These are phyloP conservation scores for Amaranthus cruentus DNA, from an alignment of 148 eudicot genomes.

Conservation along the genomic window DNA sequence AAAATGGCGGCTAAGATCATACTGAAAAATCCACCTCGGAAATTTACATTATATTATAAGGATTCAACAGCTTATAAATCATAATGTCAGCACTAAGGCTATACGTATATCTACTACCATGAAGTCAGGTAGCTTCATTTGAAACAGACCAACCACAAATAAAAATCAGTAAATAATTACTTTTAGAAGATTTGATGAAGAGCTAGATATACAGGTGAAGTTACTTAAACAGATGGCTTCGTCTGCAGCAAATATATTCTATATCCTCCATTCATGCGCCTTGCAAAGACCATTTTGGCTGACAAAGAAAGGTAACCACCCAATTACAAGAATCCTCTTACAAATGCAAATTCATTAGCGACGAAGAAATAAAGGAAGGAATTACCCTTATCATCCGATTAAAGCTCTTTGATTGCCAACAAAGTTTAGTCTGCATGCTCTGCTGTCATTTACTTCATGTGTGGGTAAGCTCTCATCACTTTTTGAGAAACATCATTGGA, in stretches of 20 bases:
- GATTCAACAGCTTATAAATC: background rate
- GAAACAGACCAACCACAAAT: conserved; percentile 8
- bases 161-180: conserved; percentile 6
- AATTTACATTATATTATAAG: conserved; percentile 2
- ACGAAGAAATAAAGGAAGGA: conserved; percentile 36
- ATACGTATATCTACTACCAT: conserved; percentile 12
- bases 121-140: conserved; percentile 27
- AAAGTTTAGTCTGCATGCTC: conserved; percentile 25
- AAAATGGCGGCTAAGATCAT: conserved; percentile 5
- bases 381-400: conserved; percentile 37
- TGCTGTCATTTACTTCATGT: conserved; percentile 21
- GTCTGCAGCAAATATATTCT: conserved; percentile 7
- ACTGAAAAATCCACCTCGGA: conserved; percentile 7
- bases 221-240: conserved; percentile 12
- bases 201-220: conserved; percentile 11
- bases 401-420: conserved; percentile 10
- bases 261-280: conserved; percentile 23
- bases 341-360: conserved; percentile 9
- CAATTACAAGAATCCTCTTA: conserved; percentile 29
- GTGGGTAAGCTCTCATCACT: conserved; percentile 24
- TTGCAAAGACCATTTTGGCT: conserved; percentile 32
- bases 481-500: conserved; percentile 16
- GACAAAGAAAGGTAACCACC: conserved; percentile 42
- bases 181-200: conserved; percentile 7
- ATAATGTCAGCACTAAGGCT: conserved; percentile 6